These are phyloP conservation scores for Phytophthora pistaciae DNA, from an alignment of 352 stramenopile species.

Conservation along the genomic window DNA sequence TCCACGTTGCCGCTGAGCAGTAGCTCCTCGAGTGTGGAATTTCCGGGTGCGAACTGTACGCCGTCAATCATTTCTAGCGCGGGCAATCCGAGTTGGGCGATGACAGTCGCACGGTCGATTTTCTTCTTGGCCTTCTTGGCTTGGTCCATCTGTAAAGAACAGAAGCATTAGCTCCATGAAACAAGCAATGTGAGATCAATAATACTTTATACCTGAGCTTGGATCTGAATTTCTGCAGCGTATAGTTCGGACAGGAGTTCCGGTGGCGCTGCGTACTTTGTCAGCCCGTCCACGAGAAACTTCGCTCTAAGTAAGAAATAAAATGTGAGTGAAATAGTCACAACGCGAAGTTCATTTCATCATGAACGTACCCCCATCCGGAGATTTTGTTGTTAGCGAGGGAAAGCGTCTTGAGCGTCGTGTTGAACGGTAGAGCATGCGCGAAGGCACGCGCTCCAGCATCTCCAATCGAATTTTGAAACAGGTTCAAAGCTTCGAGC, in stretches of 20 bases:
- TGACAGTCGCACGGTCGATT: slow-evolving; percentile 58
- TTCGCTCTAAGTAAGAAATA: slow-evolving; percentile 34
- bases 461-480: slow-evolving; percentile 71
- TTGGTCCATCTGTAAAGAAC: slow-evolving; percentile 56
- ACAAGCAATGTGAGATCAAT: neutral
- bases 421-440: slow-evolving; percentile 65
- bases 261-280: slow-evolving; percentile 61
- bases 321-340: neutral
- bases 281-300: slow-evolving; percentile 48
- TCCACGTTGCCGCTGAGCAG: slow-evolving; percentile 68
- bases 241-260: slow-evolving; percentile 63
- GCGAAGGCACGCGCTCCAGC: slow-evolving; percentile 62
- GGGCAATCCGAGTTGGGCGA: slow-evolving; percentile 66
- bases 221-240: slow-evolving; percentile 72
- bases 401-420: slow-evolving; percentile 68
- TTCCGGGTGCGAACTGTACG: slow-evolving; percentile 66
- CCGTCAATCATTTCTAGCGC: slow-evolving; percentile 64
- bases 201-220: slow-evolving; percentile 51
- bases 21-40: slow-evolving; percentile 65
- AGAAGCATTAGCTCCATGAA: neutral
- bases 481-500: slow-evolving; percentile 75
- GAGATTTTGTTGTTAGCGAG: slow-evolving; percentile 70
- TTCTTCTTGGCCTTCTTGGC: slow-evolving; percentile 90
- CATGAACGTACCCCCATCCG: slow-evolving; percentile 43
- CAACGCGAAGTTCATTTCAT: neutral